Evolutionary conservation across 352 stramenopile genomes (phyloP).

Genomic region (Phytophthora citrophthora): DNA sequence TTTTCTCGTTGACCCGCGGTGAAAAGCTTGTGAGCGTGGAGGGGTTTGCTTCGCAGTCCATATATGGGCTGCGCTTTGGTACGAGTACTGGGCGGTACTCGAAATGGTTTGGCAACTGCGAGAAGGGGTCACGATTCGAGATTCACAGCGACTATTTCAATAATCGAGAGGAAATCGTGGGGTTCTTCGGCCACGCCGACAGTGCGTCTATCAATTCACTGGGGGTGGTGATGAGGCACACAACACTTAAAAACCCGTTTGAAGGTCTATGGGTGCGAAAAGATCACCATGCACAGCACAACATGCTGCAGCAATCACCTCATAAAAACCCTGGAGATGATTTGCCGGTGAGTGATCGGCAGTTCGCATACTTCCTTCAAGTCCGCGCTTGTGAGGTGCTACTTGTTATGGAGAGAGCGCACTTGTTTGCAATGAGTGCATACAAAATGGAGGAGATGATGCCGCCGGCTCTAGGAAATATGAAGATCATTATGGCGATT

Average conservation of each 20-base stretch:
- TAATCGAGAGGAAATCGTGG: slow-evolving; percentile 75
- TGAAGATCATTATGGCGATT: slow-evolving; percentile 66
- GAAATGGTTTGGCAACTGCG: slow-evolving; percentile 80
- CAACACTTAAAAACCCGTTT: slow-evolving; percentile 78
- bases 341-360: slow-evolving; percentile 56
- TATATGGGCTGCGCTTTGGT: slow-evolving; percentile 71
- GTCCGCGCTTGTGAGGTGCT: slow-evolving; percentile 78
- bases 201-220: slow-evolving; percentile 70
- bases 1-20: slow-evolving; percentile 57
- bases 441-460: slow-evolving; percentile 48
- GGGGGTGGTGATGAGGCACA: slow-evolving; percentile 66
- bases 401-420: slow-evolving; percentile 62
- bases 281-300: slow-evolving; percentile 18
- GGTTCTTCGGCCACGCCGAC: slow-evolving; percentile 70
- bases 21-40: slow-evolving; percentile 73
- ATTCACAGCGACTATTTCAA: slow-evolving; percentile 54
- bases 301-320: slow-evolving; percentile 14
- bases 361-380: slow-evolving; percentile 86
- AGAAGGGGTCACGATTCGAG: slow-evolving; percentile 75
- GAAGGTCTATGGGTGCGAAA: slow-evolving; percentile 77
- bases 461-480: slow-evolving; percentile 30
- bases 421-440: slow-evolving; percentile 56
- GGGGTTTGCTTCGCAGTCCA: slow-evolving; percentile 74
- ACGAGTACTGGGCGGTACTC: slow-evolving; percentile 64
- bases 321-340: slow-evolving; percentile 25